Percentiles rank a stretch among this genome's conserved stretches.
These are phyloP conservation scores for Hibiscus tridactylites DNA, from an alignment of 345 rosid genomes.

Conservation along the genomic window DNA sequence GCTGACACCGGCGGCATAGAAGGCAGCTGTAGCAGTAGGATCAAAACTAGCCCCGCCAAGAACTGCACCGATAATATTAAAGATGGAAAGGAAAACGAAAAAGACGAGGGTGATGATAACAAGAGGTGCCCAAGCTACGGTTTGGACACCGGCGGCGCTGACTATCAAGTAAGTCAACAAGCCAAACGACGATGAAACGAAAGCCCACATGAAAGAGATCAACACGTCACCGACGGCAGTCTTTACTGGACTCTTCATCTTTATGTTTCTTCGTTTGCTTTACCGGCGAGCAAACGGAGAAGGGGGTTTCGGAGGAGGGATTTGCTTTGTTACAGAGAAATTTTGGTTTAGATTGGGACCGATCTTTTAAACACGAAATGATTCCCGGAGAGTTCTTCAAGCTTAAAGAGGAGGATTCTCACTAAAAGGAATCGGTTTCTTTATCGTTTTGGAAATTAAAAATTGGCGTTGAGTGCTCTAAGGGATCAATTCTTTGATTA, in stretches of 20 bases:
- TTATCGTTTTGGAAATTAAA: no score
- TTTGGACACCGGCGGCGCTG: constrained; percentile 39
- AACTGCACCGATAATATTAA: constrained; percentile 38
- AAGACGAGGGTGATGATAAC: constrained; percentile 47
- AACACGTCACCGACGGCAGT: constrained; percentile 58
- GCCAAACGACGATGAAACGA: constrained; percentile 52
- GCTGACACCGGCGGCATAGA: constrained; percentile 79
- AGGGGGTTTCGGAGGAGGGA: neutral
- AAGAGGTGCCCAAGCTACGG: constrained; percentile 39
- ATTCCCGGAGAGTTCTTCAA: neutral
- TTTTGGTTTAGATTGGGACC: neutral
- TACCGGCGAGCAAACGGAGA: neutral
- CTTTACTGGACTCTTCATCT: constrained; percentile 49
- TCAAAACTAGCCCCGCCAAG: constrained; percentile 95
- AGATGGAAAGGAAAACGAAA: constrained; percentile 54
- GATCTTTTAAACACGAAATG: neutral
- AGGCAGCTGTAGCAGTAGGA: constrained; percentile 72
- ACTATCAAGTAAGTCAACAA: constrained; percentile 44
- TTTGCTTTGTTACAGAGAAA: neutral
- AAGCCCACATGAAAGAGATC: constrained; percentile 67
- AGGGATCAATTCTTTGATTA: no score
- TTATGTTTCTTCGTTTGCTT: no score
- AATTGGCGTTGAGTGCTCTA: no score
- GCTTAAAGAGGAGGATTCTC: neutral
- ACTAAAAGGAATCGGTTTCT: neutral